Conservation (phyloP, 2,329 filamentous ascomycete species). For the Colletotrichum sp. region DNA sequence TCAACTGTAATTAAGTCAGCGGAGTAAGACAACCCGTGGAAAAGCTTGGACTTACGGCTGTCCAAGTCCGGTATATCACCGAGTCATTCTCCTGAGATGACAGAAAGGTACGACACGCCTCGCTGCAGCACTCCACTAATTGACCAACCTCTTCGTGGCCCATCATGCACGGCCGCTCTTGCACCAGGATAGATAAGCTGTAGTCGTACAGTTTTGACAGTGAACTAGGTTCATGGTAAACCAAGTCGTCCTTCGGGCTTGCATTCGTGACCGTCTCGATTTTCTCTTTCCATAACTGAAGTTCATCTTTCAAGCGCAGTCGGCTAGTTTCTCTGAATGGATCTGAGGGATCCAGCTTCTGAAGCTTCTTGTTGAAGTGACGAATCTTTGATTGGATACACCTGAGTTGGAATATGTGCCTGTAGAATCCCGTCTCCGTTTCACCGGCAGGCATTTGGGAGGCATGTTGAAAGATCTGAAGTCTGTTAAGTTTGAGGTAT, state of each 20-base stretch:
- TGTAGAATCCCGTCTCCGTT: neutral
- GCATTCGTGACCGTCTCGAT: neutral
- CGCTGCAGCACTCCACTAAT: neutral
- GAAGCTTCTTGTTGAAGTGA: neutral
- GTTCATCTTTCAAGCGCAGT: neutral
- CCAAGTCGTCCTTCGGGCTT: neutral
- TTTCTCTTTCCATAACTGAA: neutral
- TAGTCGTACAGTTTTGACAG: neutral
- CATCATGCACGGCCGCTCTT: neutral
- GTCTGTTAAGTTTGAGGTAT: neutral
- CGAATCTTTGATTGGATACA: neutral
- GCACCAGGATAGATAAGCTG: neutral
- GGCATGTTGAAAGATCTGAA: neutral
- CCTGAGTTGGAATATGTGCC: neutral
- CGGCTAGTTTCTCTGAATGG: neutral
- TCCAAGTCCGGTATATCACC: neutral
- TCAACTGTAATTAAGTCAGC: neutral
- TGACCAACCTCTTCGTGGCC: neutral
- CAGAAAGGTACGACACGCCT: neutral
- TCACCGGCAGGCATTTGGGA: neutral
- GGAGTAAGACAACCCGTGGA: fast-evolving
- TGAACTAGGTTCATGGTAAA: neutral
- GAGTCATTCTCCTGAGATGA: neutral
- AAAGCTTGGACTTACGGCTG: neutral
- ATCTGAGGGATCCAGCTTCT: neutral